phyloP scores from a whole-genome alignment of 768 basidiomycete species.

The Royoungia palumana region DNA sequence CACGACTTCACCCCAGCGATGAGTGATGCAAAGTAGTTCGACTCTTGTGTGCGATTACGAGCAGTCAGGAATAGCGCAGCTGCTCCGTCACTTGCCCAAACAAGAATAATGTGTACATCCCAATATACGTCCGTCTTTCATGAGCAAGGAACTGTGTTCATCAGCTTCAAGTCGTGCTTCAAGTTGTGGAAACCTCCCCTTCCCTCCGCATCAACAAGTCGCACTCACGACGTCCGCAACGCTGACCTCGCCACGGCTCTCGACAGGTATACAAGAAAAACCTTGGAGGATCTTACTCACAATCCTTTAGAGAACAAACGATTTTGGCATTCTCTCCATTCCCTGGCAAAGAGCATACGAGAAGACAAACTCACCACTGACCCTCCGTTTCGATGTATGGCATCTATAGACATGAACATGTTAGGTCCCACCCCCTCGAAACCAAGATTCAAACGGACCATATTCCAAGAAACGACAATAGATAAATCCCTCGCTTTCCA shows the following conservation, averaged over 20 bases:
- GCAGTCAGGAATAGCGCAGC: not conserved
- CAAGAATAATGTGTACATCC: conserved; percentile 17
- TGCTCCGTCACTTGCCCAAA: conserved; percentile 11
- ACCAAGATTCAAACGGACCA: not conserved
- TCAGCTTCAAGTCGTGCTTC: not conserved
- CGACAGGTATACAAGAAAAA: conserved; percentile 21
- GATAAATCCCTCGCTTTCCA: conserved; percentile 18
- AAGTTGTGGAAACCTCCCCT: no score
- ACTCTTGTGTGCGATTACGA: conserved; percentile 6
- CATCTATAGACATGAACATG: conserved; percentile 10
- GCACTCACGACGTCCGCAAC: conserved; percentile 13
- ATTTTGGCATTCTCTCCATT: not conserved
- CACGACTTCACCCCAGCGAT: conserved; percentile 13
- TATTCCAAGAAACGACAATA: conserved; percentile 16
- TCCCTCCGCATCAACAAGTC: no score
- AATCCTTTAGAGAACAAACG: conserved; percentile 7
- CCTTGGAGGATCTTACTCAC: conserved; percentile 20
- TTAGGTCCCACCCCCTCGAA: not conserved
- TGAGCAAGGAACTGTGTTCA: conserved; percentile 18
- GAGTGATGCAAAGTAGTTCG: conserved; percentile 20
- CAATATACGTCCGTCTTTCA: conserved; percentile 19
- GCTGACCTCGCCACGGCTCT: conserved; percentile 21
- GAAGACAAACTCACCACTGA: conserved; percentile 11
- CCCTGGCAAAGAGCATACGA: no score
- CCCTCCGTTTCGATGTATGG: conserved; percentile 19